Evolutionary conservation across 768 basidiomycete species (phyloP).

Genomic region (Kwoniella pini): DNA sequence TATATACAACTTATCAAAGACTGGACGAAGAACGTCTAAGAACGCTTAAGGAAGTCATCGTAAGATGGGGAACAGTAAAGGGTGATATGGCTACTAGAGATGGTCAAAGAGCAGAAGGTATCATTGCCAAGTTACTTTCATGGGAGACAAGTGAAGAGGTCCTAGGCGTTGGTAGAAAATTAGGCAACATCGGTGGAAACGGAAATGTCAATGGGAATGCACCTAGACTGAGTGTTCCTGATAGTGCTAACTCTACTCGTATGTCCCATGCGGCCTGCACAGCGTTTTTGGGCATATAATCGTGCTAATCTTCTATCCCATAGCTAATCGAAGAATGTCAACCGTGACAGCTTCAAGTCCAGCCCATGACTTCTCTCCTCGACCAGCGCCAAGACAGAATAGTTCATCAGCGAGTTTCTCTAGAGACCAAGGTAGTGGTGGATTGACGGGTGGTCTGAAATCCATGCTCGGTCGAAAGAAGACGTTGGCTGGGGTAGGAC

Average conservation of each 20-base stretch:
- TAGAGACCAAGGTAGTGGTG: constrained; percentile 14
- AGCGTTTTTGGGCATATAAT: too few species aligned
- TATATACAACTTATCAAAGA: constrained; percentile 50
- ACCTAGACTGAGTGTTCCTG: constrained; percentile 10
- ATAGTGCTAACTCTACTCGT: constrained; percentile 33
- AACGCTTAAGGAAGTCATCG: constrained; percentile 50
- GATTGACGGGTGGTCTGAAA: constrained; percentile 37
- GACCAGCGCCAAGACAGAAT: constrained; percentile 32
- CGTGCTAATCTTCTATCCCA: too few species aligned
- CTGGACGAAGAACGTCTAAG: constrained; percentile 48
- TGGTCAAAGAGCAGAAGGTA: constrained; percentile 47
- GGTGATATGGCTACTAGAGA: constrained; percentile 46
- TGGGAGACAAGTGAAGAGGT: constrained; percentile 54
- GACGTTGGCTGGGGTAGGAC: constrained; percentile 25
- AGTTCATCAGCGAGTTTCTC: constrained; percentile 28
- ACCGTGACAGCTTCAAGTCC: constrained; percentile 19
- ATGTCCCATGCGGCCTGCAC: too few species aligned
- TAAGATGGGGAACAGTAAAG: constrained; percentile 51
- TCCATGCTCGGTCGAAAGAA: constrained; percentile 41
- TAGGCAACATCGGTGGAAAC: constrained; percentile 29
- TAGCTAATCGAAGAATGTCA: constrained; percentile 32
- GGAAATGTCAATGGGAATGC: constrained; percentile 2
- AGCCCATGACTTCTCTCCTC: constrained; percentile 39
- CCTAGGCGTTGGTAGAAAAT: constrained; percentile 34
- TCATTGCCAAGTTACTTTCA: constrained; percentile 40